Base-by-base conservation (phyloP, 2,329 filamentous ascomycete species). In the Penicillium sp. region DNA sequence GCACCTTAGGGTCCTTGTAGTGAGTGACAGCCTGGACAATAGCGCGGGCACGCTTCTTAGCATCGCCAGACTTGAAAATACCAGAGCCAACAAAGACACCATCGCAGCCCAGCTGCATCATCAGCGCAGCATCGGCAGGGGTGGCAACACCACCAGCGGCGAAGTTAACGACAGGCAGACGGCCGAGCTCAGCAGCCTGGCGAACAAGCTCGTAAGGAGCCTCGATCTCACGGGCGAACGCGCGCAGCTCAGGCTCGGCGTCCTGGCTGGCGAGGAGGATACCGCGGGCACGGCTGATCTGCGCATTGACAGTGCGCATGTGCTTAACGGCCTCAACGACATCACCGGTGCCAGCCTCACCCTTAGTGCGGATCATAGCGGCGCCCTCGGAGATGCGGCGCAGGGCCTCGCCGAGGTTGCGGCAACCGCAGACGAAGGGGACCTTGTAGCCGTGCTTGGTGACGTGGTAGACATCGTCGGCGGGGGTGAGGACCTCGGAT, bases 121-220 rank as follows among this genome's bases (percentile, higher is more conserved):
- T 88, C 74, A 98, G 77, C 2, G 93, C 93, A 0, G 93, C 93
- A 71, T 98, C 93, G 0, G 93, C 93, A 0, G 93, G 93, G 1
- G 93, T 98, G n/a, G 93, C 93, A n/a, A 98, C 87, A 51, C 93
- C 93, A n/a, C 93, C 93, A 3, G 93, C 93, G 0, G 93, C 93
- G 62, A 98, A 97, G 77, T 97, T 97, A 57, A 98, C 93, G 0
- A 97, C 91, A 2, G 93, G 93, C 48, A 98, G 76, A 44, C 93
- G 79, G 38, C 89, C 89, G 57, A 94, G 77, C 75, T 89, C 82
- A 1, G 89, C 91, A 0, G 88, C 91, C 77, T 95, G 83, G 69
- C 84, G 85, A 31, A 98, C 79, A 54, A 98, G 76, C 8, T 82
- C 80, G 51, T 82, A 87, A 50, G 93, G 85, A 48, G 81, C 83